Conservation (phyloP, 163 green algal species). For the Chlorella variabilis region DNA sequence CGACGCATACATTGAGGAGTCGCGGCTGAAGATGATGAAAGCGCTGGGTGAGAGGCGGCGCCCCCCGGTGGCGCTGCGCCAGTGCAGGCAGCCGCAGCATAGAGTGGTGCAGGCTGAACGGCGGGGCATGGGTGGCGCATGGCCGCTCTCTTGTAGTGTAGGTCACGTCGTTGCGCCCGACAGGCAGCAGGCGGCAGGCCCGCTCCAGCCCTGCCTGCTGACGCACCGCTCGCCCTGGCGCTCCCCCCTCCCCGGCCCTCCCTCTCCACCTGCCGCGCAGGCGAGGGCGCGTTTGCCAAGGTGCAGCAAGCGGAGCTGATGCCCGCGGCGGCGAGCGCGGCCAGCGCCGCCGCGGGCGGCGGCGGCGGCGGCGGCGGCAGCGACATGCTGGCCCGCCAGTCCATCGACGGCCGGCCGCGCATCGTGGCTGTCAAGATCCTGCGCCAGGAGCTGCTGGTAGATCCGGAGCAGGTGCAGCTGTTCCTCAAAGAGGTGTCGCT, state of each 20-base stretch:
- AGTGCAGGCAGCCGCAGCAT: too few relatives aligned
- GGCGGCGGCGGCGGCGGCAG: too few relatives aligned
- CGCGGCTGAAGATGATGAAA: not conserved
- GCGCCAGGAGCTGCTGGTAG: conserved; percentile 40
- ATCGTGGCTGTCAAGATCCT: conserved; percentile 57
- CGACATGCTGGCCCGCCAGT: not conserved
- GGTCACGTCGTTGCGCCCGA: too few relatives aligned
- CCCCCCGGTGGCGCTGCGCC: too few relatives aligned
- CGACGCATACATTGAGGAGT: conserved; percentile 4
- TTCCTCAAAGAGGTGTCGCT: conserved; percentile 8
- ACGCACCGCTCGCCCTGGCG: not conserved
- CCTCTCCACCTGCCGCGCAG: too few relatives aligned
- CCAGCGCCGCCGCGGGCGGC: too few relatives aligned
- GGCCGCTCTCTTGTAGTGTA: too few relatives aligned
- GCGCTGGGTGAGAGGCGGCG: not conserved
- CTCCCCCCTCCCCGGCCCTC: not conserved
- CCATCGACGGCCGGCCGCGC: not conserved
- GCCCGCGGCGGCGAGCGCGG: not conserved
- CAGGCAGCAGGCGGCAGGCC: too few relatives aligned
- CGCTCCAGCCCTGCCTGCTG: too few relatives aligned
- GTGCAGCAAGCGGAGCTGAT: conserved; percentile 38
- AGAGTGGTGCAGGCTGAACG: too few relatives aligned
- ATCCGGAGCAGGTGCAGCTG: conserved; percentile 25
- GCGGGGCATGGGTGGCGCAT: too few relatives aligned
- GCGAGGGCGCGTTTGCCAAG: conserved; percentile 41